Evolutionary conservation across 768 basidiomycete species (phyloP).

Genomic region (Boletus rubropictus): DNA sequence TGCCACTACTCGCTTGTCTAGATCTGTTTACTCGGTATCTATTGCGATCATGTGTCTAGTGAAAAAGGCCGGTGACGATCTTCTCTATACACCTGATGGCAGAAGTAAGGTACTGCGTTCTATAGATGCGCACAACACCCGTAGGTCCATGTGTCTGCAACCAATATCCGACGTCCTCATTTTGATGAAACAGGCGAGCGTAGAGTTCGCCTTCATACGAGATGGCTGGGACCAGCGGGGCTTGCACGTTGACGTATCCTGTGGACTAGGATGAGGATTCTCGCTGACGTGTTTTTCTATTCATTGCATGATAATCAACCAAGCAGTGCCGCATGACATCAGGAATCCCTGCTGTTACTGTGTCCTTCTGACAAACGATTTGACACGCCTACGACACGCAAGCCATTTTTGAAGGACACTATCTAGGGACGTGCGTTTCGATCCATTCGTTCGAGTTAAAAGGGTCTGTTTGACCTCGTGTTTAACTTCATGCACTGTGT

Average conservation of each 20-base stretch:
- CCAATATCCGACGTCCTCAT: slow-evolving; percentile 12
- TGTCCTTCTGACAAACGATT: not conserved
- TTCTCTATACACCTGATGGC: slow-evolving; percentile 15
- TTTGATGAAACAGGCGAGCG: slow-evolving; percentile 17
- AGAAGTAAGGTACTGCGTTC: slow-evolving; percentile 14
- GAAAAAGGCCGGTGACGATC: slow-evolving; percentile 10
- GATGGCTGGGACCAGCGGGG: not conserved
- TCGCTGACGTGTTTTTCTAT: slow-evolving; percentile 1
- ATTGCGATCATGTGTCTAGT: slow-evolving; percentile 8
- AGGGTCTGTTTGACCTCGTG: slow-evolving; percentile 21
- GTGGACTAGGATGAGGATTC: not conserved
- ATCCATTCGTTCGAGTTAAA: slow-evolving; percentile 7
- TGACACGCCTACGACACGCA: not conserved
- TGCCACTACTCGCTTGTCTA: not conserved
- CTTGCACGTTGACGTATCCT: slow-evolving; percentile 5
- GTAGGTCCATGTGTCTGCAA: slow-evolving; percentile 11
- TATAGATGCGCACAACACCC: slow-evolving; percentile 9
- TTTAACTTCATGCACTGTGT: slow-evolving; percentile 12
- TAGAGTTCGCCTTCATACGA: slow-evolving; percentile 2
- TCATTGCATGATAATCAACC: slow-evolving; percentile 3
- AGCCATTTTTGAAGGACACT: slow-evolving; percentile 5
- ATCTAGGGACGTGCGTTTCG: slow-evolving; percentile 1
- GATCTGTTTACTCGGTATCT: slow-evolving; percentile 5
- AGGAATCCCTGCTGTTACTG: slow-evolving; percentile 1
- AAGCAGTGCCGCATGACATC: not conserved